A percentile compares a stretch with the other conserved stretches of the same genome.
phyloP scores from a whole-genome alignment of 805 yeast genomes.

The Wickerhamomyces bovis region DNA sequence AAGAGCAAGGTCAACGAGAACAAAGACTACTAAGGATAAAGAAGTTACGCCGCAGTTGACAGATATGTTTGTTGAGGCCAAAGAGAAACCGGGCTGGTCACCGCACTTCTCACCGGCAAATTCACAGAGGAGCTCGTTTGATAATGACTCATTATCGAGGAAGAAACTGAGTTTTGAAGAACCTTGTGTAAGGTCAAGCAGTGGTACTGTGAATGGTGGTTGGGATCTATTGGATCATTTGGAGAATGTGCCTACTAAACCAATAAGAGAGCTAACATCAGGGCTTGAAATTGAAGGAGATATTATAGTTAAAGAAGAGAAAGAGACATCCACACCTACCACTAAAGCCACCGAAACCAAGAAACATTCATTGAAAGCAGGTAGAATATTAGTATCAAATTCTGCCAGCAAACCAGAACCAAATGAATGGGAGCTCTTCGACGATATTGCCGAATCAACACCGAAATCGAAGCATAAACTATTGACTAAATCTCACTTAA shows the following conservation, averaged over 20 bases:
- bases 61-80: conserved; percentile 19
- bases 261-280: too few species aligned
- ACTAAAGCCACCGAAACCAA: background rate
- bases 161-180: background rate
- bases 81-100: conserved; percentile 21
- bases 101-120: conserved; percentile 6
- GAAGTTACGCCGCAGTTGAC: conserved; percentile 1
- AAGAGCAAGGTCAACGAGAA: background rate
- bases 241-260: background rate
- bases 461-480: conserved; percentile 3
- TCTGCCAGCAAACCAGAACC: background rate
- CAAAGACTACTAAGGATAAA: background rate
- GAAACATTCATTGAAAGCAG: conserved; percentile 2
- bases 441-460: conserved; percentile 3
- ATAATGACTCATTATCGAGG: background rate
- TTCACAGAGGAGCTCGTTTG: background rate
- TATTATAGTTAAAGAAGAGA: background rate
- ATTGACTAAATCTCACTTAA: conserved; percentile 2
- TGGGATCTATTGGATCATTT: conserved; percentile 4
- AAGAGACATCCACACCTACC: too few species aligned
- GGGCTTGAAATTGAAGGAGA: background rate
- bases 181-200: background rate
- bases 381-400: background rate
- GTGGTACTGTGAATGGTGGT: background rate
- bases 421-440: conserved; percentile 7